Conservation (phyloP, 768 basidiomycete species). For the Austroboletus festivus region DNA sequence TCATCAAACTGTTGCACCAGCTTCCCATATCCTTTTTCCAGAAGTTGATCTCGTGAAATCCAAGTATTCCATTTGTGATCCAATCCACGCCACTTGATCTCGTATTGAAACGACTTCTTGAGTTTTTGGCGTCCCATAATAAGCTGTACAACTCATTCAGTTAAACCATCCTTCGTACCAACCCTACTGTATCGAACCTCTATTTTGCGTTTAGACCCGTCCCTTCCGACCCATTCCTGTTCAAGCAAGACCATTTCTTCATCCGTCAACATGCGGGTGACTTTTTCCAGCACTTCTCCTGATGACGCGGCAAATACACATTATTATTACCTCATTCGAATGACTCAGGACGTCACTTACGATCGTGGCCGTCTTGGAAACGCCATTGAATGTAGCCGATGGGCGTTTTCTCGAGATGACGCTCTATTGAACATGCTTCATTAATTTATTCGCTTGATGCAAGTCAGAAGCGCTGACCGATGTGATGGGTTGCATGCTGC, state of each 20-base stretch:
- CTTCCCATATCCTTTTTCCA: conserved; percentile 86
- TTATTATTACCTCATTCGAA: conserved; percentile 6
- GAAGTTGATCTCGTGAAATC: conserved; percentile 83
- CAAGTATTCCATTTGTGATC: conserved; percentile 89
- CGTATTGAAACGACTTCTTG: conserved; percentile 94
- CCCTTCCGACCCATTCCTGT: conserved; percentile 85
- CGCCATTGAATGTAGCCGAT: conserved; percentile 98
- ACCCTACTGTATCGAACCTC: conserved; percentile 54
- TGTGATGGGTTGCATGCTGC: conserved; percentile 97
- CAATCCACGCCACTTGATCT: conserved; percentile 81
- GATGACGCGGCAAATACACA: conserved; percentile 13
- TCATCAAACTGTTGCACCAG: conserved; percentile 94
- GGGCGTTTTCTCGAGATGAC: conserved; percentile 93
- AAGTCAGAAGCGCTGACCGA: conserved; percentile 46
- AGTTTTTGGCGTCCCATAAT: conserved; percentile 95
- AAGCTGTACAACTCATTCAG: conserved; percentile 43
- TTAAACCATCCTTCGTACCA: conserved; percentile 4
- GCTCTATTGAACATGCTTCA: conserved; percentile 48
- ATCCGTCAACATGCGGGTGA: conserved; percentile 82
- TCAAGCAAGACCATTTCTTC: conserved; percentile 81
- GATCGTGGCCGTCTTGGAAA: conserved; percentile 97
- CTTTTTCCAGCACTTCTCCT: conserved; percentile 91
- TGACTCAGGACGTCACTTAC: conserved; percentile 43
- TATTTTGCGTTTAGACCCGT: conserved; percentile 86
- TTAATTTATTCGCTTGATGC: conserved; percentile 12